Evolutionary conservation across 2,329 filamentous ascomycete genomes (phyloP).

Genomic region (Colletotrichum abscissum): DNA sequence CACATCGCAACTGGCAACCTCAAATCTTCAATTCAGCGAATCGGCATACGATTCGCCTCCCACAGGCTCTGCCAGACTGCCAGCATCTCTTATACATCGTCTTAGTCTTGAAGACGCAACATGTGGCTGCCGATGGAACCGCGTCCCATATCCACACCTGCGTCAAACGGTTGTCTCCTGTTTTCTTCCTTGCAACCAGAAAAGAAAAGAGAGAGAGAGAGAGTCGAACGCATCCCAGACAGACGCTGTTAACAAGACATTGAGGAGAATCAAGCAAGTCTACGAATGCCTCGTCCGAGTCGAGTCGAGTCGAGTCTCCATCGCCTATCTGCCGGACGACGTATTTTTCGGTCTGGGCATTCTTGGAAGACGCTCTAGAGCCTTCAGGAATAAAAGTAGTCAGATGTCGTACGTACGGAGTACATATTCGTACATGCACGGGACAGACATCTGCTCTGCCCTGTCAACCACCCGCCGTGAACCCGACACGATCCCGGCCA

Average conservation of each 20-base stretch:
- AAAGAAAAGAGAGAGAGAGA: too few species aligned
- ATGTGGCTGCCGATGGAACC: not conserved
- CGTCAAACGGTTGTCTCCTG: not conserved
- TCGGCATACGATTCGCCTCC: slow-evolving; percentile 12
- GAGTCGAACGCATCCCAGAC: not conserved
- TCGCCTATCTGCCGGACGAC: not conserved
- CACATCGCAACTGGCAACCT: not conserved
- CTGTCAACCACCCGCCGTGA: not conserved
- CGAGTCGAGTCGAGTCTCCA: not conserved
- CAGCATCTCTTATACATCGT: not conserved
- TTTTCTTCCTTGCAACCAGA: not conserved
- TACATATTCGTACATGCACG: not conserved
- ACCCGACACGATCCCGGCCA: slow-evolving; percentile 2
- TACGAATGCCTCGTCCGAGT: not conserved
- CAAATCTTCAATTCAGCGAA: slow-evolving; percentile 1
- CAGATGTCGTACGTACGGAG: not conserved
- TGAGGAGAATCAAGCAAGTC: not conserved
- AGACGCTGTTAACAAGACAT: not conserved
- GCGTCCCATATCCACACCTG: not conserved
- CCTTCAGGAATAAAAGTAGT: not conserved
- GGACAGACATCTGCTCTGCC: not conserved
- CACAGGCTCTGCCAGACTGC: not conserved
- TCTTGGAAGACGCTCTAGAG: not conserved
- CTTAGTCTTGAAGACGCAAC: not conserved
- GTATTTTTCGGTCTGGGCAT: slow-evolving; percentile 8